Conservation (phyloP, 2,329 filamentous ascomycete genomes). For the Gaeumannomyces sp. region DNA sequence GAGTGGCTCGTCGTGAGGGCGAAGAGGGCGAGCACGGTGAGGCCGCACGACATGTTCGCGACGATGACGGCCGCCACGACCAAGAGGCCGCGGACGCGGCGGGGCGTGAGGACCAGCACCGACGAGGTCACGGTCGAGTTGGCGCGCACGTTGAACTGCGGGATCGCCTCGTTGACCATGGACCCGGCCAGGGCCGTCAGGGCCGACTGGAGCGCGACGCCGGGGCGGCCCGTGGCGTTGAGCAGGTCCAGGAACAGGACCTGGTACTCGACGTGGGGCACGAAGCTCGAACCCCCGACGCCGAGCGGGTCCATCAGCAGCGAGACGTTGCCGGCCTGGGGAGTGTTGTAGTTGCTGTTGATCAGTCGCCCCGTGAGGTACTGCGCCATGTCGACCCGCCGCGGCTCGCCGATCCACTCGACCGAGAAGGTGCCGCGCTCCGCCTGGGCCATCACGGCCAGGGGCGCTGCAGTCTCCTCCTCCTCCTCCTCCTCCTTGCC, state of each 20-base stretch:
- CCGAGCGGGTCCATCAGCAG: slow-evolving; percentile 37
- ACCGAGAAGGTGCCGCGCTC: slow-evolving; percentile 15
- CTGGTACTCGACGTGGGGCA: slow-evolving; percentile 18
- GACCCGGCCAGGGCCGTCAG: slow-evolving; percentile 16
- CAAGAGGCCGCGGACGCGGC: slow-evolving; percentile 13
- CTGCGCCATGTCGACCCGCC: slow-evolving; percentile 12
- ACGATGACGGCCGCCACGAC: slow-evolving; percentile 12
- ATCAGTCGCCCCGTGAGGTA: slow-evolving; percentile 17
- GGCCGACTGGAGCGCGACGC: slow-evolving; percentile 16
- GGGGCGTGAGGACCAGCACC: slow-evolving; percentile 12
- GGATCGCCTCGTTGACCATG: slow-evolving; percentile 15
- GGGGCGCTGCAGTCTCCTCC: background rate
- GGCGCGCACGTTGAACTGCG: slow-evolving; percentile 13
- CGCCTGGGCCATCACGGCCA: slow-evolving; percentile 6
- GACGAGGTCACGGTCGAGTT: slow-evolving; percentile 12
- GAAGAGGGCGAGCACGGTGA: slow-evolving; percentile 15
- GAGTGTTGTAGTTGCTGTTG: slow-evolving; percentile 44
- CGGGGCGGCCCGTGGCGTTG: slow-evolving; percentile 15
- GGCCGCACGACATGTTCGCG: slow-evolving; percentile 14
- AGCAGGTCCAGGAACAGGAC: slow-evolving; percentile 15
- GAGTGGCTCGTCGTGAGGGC: slow-evolving; percentile 16
- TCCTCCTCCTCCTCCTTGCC: background rate
- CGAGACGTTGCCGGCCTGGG: slow-evolving; percentile 46
- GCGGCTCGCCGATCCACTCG: slow-evolving; percentile 8
- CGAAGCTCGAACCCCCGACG: slow-evolving; percentile 14